Percentiles rank a stretch among this genome's conserved stretches.
Evolutionary conservation across 441 rosid genomes (phyloP).

Genomic region (Sinapis alba): DNA sequence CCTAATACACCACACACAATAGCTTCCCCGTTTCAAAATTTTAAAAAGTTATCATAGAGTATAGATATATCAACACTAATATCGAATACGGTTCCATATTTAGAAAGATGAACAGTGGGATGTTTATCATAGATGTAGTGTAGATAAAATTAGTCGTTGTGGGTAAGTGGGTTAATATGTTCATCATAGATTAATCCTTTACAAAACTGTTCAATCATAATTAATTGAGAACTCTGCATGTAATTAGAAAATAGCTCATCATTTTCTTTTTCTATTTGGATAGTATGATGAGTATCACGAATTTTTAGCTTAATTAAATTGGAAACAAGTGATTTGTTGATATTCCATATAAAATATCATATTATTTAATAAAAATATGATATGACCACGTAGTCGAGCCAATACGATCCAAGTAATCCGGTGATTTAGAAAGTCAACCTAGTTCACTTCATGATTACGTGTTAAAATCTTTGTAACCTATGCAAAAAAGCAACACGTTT

Average conservation of each 20-base stretch:
- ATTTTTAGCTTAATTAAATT: not conserved
- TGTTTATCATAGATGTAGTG: not conserved
- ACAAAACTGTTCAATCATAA: not conserved
- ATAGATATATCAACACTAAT: not conserved
- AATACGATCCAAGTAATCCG: constrained; percentile 7
- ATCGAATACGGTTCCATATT: not conserved
- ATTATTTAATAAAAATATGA: not conserved
- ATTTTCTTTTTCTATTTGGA: not conserved
- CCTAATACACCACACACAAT: not conserved
- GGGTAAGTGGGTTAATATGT: not conserved
- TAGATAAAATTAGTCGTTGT: not conserved
- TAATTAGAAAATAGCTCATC: not conserved
- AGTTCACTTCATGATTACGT: constrained; percentile 14
- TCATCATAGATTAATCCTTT: not conserved
- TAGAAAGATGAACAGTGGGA: not conserved
- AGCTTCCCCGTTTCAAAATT: not conserved
- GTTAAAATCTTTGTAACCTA: not conserved
- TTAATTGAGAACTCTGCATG: not conserved
- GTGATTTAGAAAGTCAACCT: constrained; percentile 5
- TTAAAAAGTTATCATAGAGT: not conserved
- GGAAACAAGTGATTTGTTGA: not conserved
- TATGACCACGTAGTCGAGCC: not conserved
- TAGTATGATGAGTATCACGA: not conserved
- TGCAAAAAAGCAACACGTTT: no score
- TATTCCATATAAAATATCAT: not conserved